Base-by-base conservation (phyloP, 352 stramenopile genomes). In the Halophytophthora batemanensis region DNA sequence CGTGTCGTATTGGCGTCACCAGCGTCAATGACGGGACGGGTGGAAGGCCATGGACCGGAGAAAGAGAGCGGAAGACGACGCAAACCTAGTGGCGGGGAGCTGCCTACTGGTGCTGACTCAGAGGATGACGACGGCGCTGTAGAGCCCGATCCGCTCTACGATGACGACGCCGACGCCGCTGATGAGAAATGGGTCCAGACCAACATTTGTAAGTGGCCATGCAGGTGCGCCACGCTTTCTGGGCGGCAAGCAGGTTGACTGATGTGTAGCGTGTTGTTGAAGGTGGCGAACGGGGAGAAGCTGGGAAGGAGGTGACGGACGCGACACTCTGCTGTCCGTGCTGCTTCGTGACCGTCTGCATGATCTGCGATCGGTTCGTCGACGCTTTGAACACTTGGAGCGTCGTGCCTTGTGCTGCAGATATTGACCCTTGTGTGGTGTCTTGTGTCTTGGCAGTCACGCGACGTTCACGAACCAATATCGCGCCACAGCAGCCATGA, bases 341-440 rank as follows among this genome's bases (percentile, higher is more conserved):
- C 53, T 93, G 82, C 59, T 93, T 93, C 50, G 47, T 93, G 28
- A 87, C 73, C 0, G 75, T 93, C 15, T 93, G 77, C 41, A 86
- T 90, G 68, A 61, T 72, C 40, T 89, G 79, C 51, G 58, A 93
- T 59, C 59, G 79, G 71, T 85, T 44, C 14, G 43, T 43, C 23
- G 19, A 12, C 56, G 8, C 10, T 36, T 18, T 34, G 13, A 48
- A 28, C 6, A 36, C 13, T 33, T n/a, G 18, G 14, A 48, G 21
- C 28, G 4, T 1, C 17, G 41, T 17, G 6, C 34, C 40, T 57
- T 43, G 29, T 33, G 21, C 22, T 40, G 34, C 8, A 8, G 25
- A 10, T 7, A 28, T 6, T 8, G 15, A 47, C 17, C 8, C 8
- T 22, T 22, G 31, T 33, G 36, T 42, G 31, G 21, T 52, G 36